Percentiles rank a stretch among this genome's conserved stretches.
Evolutionary conservation across 192 early-diverging fungal genomes (phyloP).

Genomic region (Chytriomyces sp.): DNA sequence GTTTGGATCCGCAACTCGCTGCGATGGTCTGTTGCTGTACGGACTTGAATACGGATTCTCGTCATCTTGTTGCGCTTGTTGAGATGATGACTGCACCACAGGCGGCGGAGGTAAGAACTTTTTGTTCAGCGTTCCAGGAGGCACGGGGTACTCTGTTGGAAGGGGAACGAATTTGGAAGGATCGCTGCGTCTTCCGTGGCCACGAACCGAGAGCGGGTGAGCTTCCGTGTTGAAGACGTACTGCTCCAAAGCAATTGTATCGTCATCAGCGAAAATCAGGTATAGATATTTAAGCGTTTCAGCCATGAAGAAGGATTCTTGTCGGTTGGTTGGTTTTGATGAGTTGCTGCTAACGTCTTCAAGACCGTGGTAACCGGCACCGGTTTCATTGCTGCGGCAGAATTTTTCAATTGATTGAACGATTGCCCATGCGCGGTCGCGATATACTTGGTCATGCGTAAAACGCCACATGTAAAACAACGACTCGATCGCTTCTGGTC

Average conservation of each 20-base stretch:
- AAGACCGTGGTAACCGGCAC: slow-evolving; percentile 5
- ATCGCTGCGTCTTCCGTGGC: slow-evolving; percentile 42
- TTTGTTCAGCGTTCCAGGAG: slow-evolving; percentile 5
- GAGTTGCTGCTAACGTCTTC: not conserved
- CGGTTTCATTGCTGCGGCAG: slow-evolving; percentile 17
- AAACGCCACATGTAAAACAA: slow-evolving; percentile 59
- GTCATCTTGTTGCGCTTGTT: too few species aligned
- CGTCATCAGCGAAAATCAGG: slow-evolving; percentile 69
- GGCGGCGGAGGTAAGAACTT: too few species aligned
- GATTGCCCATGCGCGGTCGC: slow-evolving; percentile 53
- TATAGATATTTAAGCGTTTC: slow-evolving; percentile 98
- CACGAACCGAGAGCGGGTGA: slow-evolving; percentile 71
- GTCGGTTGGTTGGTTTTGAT: slow-evolving; percentile 28
- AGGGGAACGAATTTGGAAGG: slow-evolving; percentile 19
- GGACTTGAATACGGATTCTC: too few species aligned
- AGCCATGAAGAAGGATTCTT: slow-evolving; percentile 81
- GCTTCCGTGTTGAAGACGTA: slow-evolving; percentile 97
- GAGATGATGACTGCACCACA: too few species aligned
- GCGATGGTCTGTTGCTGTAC: too few species aligned
- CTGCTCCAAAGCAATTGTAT: slow-evolving; percentile 72
- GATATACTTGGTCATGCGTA: slow-evolving; percentile 56
- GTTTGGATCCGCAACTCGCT: too few species aligned
- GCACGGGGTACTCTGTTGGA: not conserved
- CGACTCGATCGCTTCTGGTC: slow-evolving; percentile 23
- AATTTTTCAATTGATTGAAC: slow-evolving; percentile 7